A percentile compares a stretch with the other conserved stretches of the same genome.
Evolutionary conservation across 2,329 filamentous ascomycete species (phyloP).

Genomic region (Neocatenulostroma microsporum): DNA sequence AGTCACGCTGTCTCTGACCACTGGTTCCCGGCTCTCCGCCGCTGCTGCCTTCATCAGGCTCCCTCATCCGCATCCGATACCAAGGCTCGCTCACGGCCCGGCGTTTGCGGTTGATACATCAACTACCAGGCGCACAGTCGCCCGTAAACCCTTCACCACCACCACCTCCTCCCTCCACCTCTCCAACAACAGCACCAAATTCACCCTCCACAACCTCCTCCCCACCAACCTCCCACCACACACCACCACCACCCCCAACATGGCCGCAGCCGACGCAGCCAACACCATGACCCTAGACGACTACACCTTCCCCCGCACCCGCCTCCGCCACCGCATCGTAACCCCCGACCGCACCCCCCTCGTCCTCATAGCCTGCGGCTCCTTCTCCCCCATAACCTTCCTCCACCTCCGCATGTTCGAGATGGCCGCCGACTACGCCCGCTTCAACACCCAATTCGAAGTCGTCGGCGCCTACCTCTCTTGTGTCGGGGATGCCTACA

Average conservation of each 20-base stretch:
- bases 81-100: too few relatives aligned
- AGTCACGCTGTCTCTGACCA: background rate
- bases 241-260: conserved; percentile 9
- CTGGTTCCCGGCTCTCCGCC: background rate
- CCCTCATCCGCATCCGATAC: too few relatives aligned
- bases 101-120: too few relatives aligned
- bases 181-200: background rate
- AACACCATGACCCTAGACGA: conserved; percentile 33
- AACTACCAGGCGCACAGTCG: too few relatives aligned
- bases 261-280: conserved; percentile 19
- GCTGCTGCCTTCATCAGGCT: too few relatives aligned
- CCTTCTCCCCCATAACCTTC: conserved; percentile 43
- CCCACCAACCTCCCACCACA: conserved; percentile 10
- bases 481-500: conserved; percentile 68
- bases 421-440: conserved; percentile 73
- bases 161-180: background rate
- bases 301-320: conserved; percentile 56
- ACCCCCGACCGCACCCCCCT: conserved; percentile 53
- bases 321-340: conserved; percentile 50
- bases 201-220: conserved; percentile 12
- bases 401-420: conserved; percentile 81
- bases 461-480: conserved; percentile 79
- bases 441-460: conserved; percentile 69
- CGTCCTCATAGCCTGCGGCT: conserved; percentile 61
- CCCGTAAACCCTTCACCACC: background rate